A percentile compares a stretch with the other conserved stretches of the same genome.
phyloP scores from a whole-genome alignment of 129 eudicot species.

The Ambrosia trifida region DNA sequence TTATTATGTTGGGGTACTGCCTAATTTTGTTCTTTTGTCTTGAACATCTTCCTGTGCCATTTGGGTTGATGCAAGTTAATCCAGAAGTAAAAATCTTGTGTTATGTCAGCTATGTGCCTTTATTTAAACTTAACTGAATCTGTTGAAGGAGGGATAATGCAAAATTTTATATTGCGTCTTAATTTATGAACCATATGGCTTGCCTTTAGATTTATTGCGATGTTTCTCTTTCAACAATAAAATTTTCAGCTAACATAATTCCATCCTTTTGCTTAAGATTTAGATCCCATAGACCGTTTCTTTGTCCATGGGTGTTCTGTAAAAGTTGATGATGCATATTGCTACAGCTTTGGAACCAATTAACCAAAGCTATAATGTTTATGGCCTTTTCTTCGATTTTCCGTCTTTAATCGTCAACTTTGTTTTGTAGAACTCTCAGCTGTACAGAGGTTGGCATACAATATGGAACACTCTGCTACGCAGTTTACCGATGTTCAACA shows the following conservation, averaged over 20 bases:
- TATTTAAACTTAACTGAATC: background rate
- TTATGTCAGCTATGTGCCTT: background rate
- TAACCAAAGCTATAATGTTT: slow-evolving; percentile 8
- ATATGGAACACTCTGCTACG: slow-evolving; percentile 82
- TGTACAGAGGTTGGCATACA: slow-evolving; percentile 65
- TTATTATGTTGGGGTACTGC: background rate
- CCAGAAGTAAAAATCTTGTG: slow-evolving; percentile 1
- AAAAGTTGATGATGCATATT: slow-evolving; percentile 9
- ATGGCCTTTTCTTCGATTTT: background rate
- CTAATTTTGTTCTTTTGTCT: background rate
- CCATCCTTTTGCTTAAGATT: slow-evolving; percentile 1
- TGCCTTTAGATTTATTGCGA: slow-evolving; percentile 6
- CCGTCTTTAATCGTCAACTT: slow-evolving; percentile 11
- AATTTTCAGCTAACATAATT: background rate
- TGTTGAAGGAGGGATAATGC: slow-evolving; percentile 6
- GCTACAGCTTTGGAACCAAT: slow-evolving; percentile 1
- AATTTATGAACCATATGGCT: background rate
- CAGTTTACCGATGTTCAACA: slow-evolving; percentile 72
- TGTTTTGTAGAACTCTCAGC: slow-evolving; percentile 43
- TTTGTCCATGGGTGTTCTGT: slow-evolving; percentile 5
- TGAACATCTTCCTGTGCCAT: background rate
- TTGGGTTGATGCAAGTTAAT: slow-evolving; percentile 12
- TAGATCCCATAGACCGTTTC: slow-evolving; percentile 2
- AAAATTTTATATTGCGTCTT: background rate
- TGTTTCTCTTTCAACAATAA: background rate